A percentile compares a stretch with the other conserved stretches of the same genome.
Evolutionary conservation across 805 yeast species (phyloP).

Genomic region (Henningerozyma blattae): DNA sequence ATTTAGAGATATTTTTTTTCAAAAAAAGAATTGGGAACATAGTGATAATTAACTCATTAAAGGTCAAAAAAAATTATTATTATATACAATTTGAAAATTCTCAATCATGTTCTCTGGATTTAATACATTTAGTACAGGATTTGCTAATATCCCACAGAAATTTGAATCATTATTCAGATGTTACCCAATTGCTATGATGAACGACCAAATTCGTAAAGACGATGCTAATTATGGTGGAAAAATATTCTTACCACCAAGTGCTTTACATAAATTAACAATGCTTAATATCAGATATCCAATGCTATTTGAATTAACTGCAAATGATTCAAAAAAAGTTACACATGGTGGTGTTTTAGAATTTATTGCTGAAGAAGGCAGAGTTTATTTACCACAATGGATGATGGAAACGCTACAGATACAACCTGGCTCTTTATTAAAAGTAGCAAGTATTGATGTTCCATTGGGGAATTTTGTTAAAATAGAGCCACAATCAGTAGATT

Average conservation of each 20-base stretch:
- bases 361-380: constrained; percentile 95
- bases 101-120: constrained; percentile 33
- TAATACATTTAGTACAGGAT: constrained; percentile 16
- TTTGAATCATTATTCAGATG: constrained; percentile 88
- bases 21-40: too few species aligned
- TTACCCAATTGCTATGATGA: constrained; percentile 87
- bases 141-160: constrained; percentile 26
- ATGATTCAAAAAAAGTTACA: constrained; percentile 45
- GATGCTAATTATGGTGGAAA: constrained; percentile 91
- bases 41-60: too few species aligned
- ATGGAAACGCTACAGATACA: constrained; percentile 58
- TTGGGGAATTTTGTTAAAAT: constrained; percentile 82
- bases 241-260: constrained; percentile 87
- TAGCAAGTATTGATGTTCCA: constrained; percentile 69
- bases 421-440: constrained; percentile 73
- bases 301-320: constrained; percentile 74
- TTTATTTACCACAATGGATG: constrained; percentile 95
- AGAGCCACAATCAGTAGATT: constrained; percentile 91
- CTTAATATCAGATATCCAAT: constrained; percentile 90
- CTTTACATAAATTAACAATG: constrained; percentile 79
- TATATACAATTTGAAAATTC: too few species aligned
- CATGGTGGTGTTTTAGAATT: constrained; percentile 95
- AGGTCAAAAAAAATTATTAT: too few species aligned
- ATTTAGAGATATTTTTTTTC: too few species aligned
- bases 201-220: constrained; percentile 56